phyloP scores from a whole-genome alignment of 495 filamentous ascomycete genomes.

The Neurospora sp. region DNA sequence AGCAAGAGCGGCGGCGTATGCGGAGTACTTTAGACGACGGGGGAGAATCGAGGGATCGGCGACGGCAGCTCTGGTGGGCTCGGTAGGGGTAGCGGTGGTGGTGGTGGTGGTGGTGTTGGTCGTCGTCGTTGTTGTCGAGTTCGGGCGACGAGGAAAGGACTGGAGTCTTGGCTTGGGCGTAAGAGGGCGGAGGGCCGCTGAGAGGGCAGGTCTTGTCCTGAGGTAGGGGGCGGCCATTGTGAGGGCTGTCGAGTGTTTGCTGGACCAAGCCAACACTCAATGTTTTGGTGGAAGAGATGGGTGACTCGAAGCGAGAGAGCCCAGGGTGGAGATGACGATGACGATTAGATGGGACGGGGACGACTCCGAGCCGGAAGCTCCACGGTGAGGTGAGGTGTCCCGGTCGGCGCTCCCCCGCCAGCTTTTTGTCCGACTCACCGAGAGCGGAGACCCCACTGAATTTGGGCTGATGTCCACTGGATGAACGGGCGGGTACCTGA shows the following conservation, averaged over 20 bases:
- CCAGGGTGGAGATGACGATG: background rate
- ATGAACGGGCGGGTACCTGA: background rate
- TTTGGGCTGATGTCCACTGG: background rate
- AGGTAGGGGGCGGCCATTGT: conserved; percentile 27
- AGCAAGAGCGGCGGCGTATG: conserved; percentile 47
- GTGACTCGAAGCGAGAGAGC: background rate
- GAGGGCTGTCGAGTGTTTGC: conserved; percentile 6
- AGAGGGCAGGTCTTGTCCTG: conserved; percentile 22
- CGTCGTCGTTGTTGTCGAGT: conserved; percentile 23
- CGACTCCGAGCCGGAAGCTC: background rate
- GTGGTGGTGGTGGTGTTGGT: conserved; percentile 18
- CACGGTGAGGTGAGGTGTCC: background rate
- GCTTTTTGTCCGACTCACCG: background rate
- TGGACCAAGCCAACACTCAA: conserved; percentile 31
- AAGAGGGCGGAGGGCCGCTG: conserved; percentile 20
- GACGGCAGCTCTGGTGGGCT: background rate
- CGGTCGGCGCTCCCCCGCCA: background rate
- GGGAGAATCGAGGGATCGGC: background rate
- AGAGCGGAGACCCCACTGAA: background rate
- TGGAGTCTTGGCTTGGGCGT: conserved; percentile 6
- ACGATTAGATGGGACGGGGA: background rate
- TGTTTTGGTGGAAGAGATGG: conserved; percentile 11
- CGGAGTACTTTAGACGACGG: conserved; percentile 35
- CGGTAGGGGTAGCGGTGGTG: conserved; percentile 8
- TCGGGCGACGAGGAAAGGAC: conserved; percentile 17